phyloP scores from a whole-genome alignment of 192 early-diverging fungal species.

The Rhizophagus sp. region DNA sequence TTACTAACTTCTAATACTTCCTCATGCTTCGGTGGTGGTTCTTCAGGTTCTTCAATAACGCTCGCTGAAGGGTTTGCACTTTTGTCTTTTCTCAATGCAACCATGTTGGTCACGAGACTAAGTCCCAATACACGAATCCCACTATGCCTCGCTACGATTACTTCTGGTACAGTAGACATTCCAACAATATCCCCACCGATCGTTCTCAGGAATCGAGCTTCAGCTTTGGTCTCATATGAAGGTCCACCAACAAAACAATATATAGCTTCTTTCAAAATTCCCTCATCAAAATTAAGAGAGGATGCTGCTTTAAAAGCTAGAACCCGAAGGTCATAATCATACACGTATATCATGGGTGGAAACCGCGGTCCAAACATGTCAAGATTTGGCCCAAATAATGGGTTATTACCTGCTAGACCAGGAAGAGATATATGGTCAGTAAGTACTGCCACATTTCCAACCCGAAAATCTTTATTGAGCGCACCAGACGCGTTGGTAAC shows the following conservation, averaged over 20 bases:
- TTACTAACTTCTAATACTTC: slow-evolving; percentile 69
- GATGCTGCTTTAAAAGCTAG: slow-evolving; percentile 65
- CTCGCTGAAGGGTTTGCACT: slow-evolving; percentile 44
- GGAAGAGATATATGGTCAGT: slow-evolving; percentile 80
- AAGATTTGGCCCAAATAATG: slow-evolving; percentile 85
- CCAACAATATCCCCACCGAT: slow-evolving; percentile 85
- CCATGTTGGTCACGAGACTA: slow-evolving; percentile 77
- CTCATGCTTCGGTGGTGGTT: slow-evolving; percentile 58
- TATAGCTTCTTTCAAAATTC: slow-evolving; percentile 74
- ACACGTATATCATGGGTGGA: slow-evolving; percentile 83
- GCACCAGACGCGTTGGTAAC: slow-evolving; percentile 89
- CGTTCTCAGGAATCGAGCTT: slow-evolving; percentile 67
- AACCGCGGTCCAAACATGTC: slow-evolving; percentile 83
- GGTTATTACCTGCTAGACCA: slow-evolving; percentile 71
- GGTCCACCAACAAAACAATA: slow-evolving; percentile 87
- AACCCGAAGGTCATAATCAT: slow-evolving; percentile 76
- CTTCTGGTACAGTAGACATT: slow-evolving; percentile 89
- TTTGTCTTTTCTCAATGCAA: slow-evolving; percentile 43
- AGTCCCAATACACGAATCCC: slow-evolving; percentile 81
- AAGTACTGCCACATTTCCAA: slow-evolving; percentile 86
- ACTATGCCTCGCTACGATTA: slow-evolving; percentile 82
- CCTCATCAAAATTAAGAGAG: slow-evolving; percentile 42
- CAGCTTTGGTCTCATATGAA: slow-evolving; percentile 88
- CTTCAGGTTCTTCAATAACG: slow-evolving; percentile 31
- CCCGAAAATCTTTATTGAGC: slow-evolving; percentile 68